A percentile compares a stretch with the other conserved stretches of the same genome.
These are phyloP conservation scores for Talaromyces adpressus DNA, from an alignment of 495 filamentous ascomycete genomes.

Conservation along the genomic window DNA sequence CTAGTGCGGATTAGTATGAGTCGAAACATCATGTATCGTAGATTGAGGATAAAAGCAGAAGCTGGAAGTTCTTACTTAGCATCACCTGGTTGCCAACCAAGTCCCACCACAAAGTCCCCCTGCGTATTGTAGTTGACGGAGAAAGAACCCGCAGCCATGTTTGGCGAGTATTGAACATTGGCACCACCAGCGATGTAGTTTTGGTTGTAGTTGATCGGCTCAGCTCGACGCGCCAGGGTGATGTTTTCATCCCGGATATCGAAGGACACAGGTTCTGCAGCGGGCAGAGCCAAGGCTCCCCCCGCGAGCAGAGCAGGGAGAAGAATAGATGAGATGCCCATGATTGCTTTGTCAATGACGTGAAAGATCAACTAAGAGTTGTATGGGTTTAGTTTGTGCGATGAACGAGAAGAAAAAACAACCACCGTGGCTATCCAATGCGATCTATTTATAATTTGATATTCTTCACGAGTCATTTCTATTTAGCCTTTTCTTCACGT, in stretches of 20 bases:
- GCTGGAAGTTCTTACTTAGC: slow-evolving; percentile 23
- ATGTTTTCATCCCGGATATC: background rate
- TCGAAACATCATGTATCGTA: background rate
- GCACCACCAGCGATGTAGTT: slow-evolving; percentile 50
- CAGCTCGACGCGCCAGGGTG: background rate
- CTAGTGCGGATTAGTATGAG: slow-evolving; percentile 19
- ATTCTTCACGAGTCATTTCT: background rate
- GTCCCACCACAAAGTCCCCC: slow-evolving; percentile 57
- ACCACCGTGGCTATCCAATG: background rate
- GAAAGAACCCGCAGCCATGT: slow-evolving; percentile 38
- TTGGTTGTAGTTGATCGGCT: slow-evolving; percentile 49
- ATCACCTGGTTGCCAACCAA: slow-evolving; percentile 52
- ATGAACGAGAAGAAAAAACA: background rate
- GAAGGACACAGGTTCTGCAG: background rate
- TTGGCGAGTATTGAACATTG: slow-evolving; percentile 49
- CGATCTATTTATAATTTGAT: background rate
- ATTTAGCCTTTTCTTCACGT: background rate
- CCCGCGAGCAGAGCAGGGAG: background rate
- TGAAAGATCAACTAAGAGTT: no score
- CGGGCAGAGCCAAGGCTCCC: background rate
- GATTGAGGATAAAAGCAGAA: background rate
- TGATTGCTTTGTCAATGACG: background rate
- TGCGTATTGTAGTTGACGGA: slow-evolving; percentile 44
- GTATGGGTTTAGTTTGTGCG: background rate
- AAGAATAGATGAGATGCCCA: background rate